Base-by-base conservation (phyloP, 768 basidiomycete genomes). In the Hydnomerulius pinastri region DNA sequence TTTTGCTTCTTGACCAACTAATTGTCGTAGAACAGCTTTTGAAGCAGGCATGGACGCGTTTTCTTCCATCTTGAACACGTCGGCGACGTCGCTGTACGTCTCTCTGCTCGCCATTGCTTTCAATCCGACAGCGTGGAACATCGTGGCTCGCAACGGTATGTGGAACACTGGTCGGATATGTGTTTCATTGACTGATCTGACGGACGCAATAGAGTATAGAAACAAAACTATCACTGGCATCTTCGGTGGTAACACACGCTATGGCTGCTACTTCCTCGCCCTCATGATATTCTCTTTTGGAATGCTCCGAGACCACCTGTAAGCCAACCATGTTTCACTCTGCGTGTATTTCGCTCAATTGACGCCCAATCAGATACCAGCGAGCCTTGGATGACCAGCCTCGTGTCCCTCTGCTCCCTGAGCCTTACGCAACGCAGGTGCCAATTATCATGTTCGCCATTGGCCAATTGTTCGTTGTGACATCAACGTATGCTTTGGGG, bases 101-200 rank as follows among this genome's bases (percentile, higher is more conserved):
- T 82, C 83, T 0, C 54, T 93, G n/a, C 69, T 79, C 4, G 68
- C 87, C 51, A 90, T 96, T 42, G 63, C 82, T 2, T 98, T 98
- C 75, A 98, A 98, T 61, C 96, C 96, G 0, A 84, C 85, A 1
- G 93, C 87, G 51, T 99, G 96, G 96, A 99, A 99, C 69, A 83
- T 93, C 54, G 83, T 95, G 24, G 96, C 96, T 21, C 86, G 85
- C 48, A 92, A 95, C 73, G 93, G 93, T 93, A 55, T 42, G 82
- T 72, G 17, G 8, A 18, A 28, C 40, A 35, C 11, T 29, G 33
- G 29, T 8, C 38, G 27, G 38, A 43, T 12, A 17, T 20, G 9
- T 20, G 5, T 37, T 23, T 25, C 45, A 11, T 28, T 23, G 7
- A 45, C 24, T 12, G 23, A 41, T 7, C 39, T 17, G n/a, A 15